Conservation (phyloP, 2,329 filamentous ascomycete species). For the Fusarium setosum region DNA sequence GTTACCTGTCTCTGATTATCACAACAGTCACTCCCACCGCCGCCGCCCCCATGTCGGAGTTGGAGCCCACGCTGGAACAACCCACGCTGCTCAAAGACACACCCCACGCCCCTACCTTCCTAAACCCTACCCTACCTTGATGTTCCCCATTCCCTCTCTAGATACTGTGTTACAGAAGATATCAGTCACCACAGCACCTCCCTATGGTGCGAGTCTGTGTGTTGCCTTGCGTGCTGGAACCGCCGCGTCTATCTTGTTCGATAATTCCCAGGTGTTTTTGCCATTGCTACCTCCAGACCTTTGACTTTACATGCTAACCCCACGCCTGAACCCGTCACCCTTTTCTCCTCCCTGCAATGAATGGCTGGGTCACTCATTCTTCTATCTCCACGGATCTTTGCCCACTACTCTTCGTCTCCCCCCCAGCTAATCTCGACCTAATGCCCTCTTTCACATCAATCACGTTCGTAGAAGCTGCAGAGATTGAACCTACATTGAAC, state of each 20-base stretch:
- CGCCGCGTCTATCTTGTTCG: conserved; percentile 13
- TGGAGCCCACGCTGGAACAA: conserved; percentile 23
- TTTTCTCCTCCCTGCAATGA: background rate
- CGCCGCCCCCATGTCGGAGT: conserved; percentile 29
- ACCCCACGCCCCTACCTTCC: conserved; percentile 31
- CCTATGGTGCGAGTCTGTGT: conserved; percentile 15
- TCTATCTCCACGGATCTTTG: background rate
- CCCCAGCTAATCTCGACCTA: background rate
- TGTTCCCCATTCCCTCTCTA: conserved; percentile 27
- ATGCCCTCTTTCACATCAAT: background rate
- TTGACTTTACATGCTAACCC: conserved; percentile 10
- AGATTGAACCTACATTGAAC: conserved; percentile 3
- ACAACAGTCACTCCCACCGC: conserved; percentile 24
- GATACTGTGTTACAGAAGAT: conserved; percentile 13
- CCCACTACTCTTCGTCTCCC: conserved; percentile 4
- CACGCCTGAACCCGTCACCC: conserved; percentile 11
- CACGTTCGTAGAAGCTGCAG: background rate
- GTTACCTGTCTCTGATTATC: conserved; percentile 16
- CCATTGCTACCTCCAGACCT: background rate
- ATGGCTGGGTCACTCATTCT: background rate
- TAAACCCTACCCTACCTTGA: conserved; percentile 12
- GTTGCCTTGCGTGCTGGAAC: conserved; percentile 8
- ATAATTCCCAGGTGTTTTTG: conserved; percentile 2
- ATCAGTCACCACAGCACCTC: conserved; percentile 3
- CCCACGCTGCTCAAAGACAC: conserved; percentile 36